Evolutionary conservation across 352 stramenopile genomes (phyloP), one percentile per base, ranked within the genome.

Genomic region (Phytopythium chamaehyphon): DNA sequence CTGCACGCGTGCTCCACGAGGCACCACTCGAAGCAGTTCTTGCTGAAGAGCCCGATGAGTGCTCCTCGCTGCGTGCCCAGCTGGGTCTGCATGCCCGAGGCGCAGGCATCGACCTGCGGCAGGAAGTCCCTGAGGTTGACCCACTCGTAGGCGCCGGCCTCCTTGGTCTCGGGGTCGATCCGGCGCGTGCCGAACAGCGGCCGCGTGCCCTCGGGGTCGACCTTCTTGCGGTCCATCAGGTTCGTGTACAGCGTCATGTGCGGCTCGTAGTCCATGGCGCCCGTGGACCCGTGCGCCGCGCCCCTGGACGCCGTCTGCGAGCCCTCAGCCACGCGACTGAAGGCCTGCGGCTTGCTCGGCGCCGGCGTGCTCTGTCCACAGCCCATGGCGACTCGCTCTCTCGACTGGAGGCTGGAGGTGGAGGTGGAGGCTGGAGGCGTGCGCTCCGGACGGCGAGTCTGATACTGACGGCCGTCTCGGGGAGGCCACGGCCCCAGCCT

Each of bases 1-100:
- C 88, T 71, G 48, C 63, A 79, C 6, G 72, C 76, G 42, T 86
- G 76, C 12, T 66, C 55, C 6, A 64, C 62, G 6, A 90, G 53
- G 43, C 64, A 74, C 80, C 80, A 90, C 63, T 90, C 76, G 40
- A 74, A 47, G 48, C 82, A 72, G 63, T 90, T 90, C 66, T 86
- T 86, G 45, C 57, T 65, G 56, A 88, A 84, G 44, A 90, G 69
- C 7, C 74, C 74, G 10, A 90, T 66, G 18, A 64, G 58, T 40
- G 76, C 71, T 46, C 83, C 71, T 28, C 79, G 76, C 63, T 69
- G 28, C 4, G 84, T 37, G 0, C 55, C 59, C 58, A 71, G 1
- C 57, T 48, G n/a, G 52, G 51, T 35, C 11, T 58, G 62, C 38
- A 87, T 23, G 5, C 71, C 76, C 1, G 73, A 57, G 14, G 76